Evolutionary conservation across 306 rosid species (phyloP).

Genomic region (Inga leiocalycina): DNA sequence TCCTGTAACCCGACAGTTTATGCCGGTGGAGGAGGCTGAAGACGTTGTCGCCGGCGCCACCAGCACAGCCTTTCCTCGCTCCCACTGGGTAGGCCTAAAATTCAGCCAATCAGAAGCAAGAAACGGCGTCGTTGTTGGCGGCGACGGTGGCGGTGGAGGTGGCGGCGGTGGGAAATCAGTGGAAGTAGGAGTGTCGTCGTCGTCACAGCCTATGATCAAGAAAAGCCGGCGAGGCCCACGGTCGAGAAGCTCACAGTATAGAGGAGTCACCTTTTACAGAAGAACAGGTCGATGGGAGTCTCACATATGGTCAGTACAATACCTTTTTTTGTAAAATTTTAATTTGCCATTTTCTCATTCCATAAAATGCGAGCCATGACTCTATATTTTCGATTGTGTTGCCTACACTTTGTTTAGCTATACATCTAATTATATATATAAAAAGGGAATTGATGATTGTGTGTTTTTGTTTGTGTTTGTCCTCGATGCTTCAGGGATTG

Average conservation of each 20-base stretch:
- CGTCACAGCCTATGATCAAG: conserved; percentile 82
- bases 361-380: conserved; percentile 1
- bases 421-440: not conserved
- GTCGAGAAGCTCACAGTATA: conserved; percentile 95
- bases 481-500: conserved; percentile 77
- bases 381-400: not conserved
- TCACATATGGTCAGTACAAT: conserved; percentile 76
- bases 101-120: conserved; percentile 64
- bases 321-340: not conserved
- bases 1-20: conserved; percentile 71
- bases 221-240: conserved; percentile 95
- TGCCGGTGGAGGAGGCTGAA: conserved; percentile 62
- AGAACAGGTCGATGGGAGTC: conserved; percentile 99
- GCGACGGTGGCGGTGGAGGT: not conserved
- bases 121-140: not conserved
- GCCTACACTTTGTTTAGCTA: not conserved
- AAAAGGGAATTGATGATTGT: not conserved
- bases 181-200: conserved; percentile 36
- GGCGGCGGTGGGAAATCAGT: conserved; percentile 41
- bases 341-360: not conserved
- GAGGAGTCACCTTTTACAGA: conserved; percentile 98
- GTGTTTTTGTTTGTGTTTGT: conserved; percentile 12
- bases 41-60: conserved; percentile 36
- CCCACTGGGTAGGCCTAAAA: conserved; percentile 95
- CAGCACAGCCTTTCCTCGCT: conserved; percentile 53